Evolutionary conservation across 2,329 filamentous ascomycete species (phyloP), one percentile per base, ranked within the genome.

Genomic region (Zarea fungicola): DNA sequence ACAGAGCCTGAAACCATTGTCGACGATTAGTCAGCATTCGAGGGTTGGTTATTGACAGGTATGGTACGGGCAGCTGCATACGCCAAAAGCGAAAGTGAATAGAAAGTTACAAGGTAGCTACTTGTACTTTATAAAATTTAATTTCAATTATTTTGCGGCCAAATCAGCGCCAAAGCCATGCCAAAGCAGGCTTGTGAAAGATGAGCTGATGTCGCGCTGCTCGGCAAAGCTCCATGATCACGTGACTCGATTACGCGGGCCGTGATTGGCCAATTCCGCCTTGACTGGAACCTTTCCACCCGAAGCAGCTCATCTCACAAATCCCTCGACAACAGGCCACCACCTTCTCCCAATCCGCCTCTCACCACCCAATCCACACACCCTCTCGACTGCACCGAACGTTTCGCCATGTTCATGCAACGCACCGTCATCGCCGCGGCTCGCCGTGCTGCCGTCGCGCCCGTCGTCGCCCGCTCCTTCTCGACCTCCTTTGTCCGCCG

Each of bases 341-440:
- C 52, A 54, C 52, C 49, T 44, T 48, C 44, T 51, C 34, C 54
- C 54, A 54, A 56, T 57, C 52, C 48, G 34, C 37, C 41, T 52
- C 55, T 55, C 52, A 55, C 54, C 48, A 52, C 50, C n/a, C n/a
- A n/a, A n/a, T n/a, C n/a, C n/a, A n/a, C 39, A 50, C 16, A 26
- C 48, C 52, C 56, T 51, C 54, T 55, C 52, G 53, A 51, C 52
- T 51, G 50, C 49, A 52, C 52, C 51, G 34, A 48, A 42, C 51
- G 50, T 49, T 26, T 43, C 56, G 56, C 61, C 62, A 83, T 85
- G 81, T 81, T 84, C 60, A 65, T 84, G 65, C 78, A 82, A 74
- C 81, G 81, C 65, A 74, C 81, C 63, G 80, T 75, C 65, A 63
- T 80, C 57, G 70, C 76, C 59, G 78, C 73, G 64, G 80, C 79